Evolutionary conservation across 192 early-diverging fungal genomes (phyloP).

Genomic region (Diversispora eburnea): DNA sequence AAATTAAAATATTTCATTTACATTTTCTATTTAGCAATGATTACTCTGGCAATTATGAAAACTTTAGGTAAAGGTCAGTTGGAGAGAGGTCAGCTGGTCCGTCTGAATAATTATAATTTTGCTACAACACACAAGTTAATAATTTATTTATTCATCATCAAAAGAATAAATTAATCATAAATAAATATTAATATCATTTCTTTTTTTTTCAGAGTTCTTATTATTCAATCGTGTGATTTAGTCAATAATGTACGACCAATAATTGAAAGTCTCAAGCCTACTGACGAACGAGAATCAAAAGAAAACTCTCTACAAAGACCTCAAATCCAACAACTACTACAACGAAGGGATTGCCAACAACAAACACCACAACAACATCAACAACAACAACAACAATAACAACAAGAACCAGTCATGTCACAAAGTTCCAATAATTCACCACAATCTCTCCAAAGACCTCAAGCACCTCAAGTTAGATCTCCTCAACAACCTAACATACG

Average conservation of each 20-base stretch:
- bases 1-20: background rate
- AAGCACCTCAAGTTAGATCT: background rate
- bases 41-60: background rate
- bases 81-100: background rate
- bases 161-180: background rate
- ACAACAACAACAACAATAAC: too few species aligned
- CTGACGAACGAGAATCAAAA: background rate
- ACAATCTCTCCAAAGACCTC: background rate
- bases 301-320: background rate
- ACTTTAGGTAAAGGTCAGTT: background rate
- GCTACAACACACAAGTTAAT: background rate
- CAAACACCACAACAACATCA: too few species aligned
- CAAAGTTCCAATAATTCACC: too few species aligned
- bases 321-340: background rate
- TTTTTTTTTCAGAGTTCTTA: background rate
- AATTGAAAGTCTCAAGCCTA: background rate
- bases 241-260: background rate
- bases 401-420: too few species aligned
- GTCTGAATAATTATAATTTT: background rate
- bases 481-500: background rate
- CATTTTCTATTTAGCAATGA: too few species aligned
- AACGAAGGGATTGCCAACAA: too few species aligned
- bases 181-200: background rate
- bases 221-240: background rate
- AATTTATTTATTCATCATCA: too few species aligned